Percentiles rank a stretch among this genome's conserved stretches.
Conservation (phyloP, 164 flowering plant species). For the Euptelea pleiosperma region DNA sequence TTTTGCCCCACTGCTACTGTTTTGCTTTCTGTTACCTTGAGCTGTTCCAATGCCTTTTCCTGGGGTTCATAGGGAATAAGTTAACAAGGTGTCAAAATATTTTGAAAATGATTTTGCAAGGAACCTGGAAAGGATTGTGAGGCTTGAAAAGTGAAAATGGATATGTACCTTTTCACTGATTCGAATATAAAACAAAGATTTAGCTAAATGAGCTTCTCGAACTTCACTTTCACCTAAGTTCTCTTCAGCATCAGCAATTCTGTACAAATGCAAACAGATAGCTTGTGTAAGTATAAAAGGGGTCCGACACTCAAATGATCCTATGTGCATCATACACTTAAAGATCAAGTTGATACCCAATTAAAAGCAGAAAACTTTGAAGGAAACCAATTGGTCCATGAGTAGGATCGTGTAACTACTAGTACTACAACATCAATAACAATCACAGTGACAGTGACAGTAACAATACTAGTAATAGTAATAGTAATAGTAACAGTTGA, state of each 20-base stretch:
- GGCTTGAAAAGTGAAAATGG: not conserved
- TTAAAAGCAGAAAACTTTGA: too few relatives aligned
- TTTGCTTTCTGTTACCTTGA: slow-evolving; percentile 86
- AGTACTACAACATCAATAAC: too few relatives aligned
- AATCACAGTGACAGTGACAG: too few relatives aligned
- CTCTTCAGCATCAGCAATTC: slow-evolving; percentile 98
- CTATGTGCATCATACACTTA: not conserved
- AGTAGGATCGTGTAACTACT: too few relatives aligned
- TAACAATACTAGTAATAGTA: too few relatives aligned
- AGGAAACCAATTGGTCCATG: too few relatives aligned
- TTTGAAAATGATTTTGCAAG: not conserved
- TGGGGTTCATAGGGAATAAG: slow-evolving; percentile 20
- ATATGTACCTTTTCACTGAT: slow-evolving; percentile 76
- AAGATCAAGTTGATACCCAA: not conserved
- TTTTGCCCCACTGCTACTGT: slow-evolving; percentile 98
- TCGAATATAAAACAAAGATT: slow-evolving; percentile 75
- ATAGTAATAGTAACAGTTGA: too few relatives aligned
- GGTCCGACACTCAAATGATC: not conserved
- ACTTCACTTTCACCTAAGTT: slow-evolving; percentile 99
- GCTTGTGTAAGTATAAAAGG: too few relatives aligned
- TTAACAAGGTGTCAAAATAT: not conserved
- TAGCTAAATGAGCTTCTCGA: slow-evolving; percentile 94
- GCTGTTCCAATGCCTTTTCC: slow-evolving; percentile 93
- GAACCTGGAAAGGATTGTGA: not conserved
- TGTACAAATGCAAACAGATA: slow-evolving; percentile 21